Percentiles rank a stretch among this genome's conserved stretches.
Conservation (phyloP, 768 basidiomycete species). For the Phlebiopsis flavidoalba region DNA sequence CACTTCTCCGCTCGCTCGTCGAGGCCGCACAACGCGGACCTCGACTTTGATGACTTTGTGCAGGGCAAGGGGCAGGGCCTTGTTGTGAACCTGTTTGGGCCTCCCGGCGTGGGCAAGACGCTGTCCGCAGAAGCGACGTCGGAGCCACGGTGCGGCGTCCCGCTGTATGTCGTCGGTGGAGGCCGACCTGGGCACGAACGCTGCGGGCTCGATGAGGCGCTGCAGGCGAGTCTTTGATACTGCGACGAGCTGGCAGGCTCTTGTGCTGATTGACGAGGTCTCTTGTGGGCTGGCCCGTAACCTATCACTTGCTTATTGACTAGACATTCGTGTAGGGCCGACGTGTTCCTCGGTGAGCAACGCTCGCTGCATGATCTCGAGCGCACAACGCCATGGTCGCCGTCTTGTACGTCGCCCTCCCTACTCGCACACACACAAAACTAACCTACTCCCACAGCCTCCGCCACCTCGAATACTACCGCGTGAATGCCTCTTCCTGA, state of each 20-base stretch:
- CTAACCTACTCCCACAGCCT: conserved; percentile 4
- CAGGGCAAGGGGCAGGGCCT: conserved; percentile 29
- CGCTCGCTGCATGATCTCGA: conserved; percentile 58
- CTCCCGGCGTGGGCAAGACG: conserved; percentile 25
- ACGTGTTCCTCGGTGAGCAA: conserved; percentile 69
- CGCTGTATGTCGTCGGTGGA: conserved; percentile 23
- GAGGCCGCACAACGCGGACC: conserved; percentile 21
- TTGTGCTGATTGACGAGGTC: conserved; percentile 29
- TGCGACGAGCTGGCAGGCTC: conserved; percentile 28
- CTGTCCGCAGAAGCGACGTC: conserved; percentile 22
- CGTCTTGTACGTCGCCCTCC: conserved; percentile 30
- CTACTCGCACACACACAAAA: no score
- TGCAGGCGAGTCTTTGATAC: conserved; percentile 26
- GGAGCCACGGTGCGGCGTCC: conserved; percentile 11
- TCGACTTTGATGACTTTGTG: conserved; percentile 28
- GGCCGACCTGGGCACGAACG: conserved; percentile 28
- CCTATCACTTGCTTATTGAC: not conserved
- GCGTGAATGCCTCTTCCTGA: conserved; percentile 29
- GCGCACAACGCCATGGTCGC: conserved; percentile 69
- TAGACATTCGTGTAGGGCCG: conserved; percentile 33
- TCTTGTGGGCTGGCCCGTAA: no score
- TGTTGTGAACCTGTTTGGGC: conserved; percentile 12
- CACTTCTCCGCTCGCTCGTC: conserved; percentile 25
- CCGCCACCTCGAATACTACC: conserved; percentile 23
- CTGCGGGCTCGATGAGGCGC: conserved; percentile 23